Percentiles rank a stretch among this genome's conserved stretches.
These are phyloP conservation scores for Hyphodiscus hymeniophilus DNA, from an alignment of 495 filamentous ascomycete genomes.

Conservation along the genomic window DNA sequence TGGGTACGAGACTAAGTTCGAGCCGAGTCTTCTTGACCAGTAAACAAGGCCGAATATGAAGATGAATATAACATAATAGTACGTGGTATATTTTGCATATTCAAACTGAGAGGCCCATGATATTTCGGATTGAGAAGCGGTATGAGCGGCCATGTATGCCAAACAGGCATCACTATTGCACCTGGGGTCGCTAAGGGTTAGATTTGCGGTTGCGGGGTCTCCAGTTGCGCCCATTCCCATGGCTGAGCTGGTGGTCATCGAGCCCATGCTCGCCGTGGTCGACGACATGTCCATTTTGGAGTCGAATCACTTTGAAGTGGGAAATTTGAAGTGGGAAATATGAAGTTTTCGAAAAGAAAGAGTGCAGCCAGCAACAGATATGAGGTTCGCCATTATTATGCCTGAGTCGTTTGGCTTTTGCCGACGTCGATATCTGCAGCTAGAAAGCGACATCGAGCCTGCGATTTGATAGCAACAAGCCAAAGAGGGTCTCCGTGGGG, in stretches of 20 bases:
- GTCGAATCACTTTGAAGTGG: too few relatives aligned
- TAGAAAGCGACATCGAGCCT: too few relatives aligned
- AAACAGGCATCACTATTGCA: constrained; percentile 24
- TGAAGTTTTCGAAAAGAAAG: too few relatives aligned
- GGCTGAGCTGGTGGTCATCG: constrained; percentile 10
- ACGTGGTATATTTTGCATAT: constrained; percentile 29
- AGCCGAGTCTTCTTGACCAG: background rate
- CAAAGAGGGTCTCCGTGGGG: too few relatives aligned
- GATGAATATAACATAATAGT: constrained; percentile 26
- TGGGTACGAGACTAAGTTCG: background rate
- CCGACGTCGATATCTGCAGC: too few relatives aligned
- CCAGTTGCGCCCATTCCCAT: constrained; percentile 11
- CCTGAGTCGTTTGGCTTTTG: too few relatives aligned
- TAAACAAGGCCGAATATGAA: constrained; percentile 23
- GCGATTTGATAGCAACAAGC: too few relatives aligned
- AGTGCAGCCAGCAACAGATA: too few relatives aligned
- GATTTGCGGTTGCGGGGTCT: constrained; percentile 12
- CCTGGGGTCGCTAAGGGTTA: constrained; percentile 28
- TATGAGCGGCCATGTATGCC: constrained; percentile 27
- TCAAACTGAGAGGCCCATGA: constrained; percentile 25
- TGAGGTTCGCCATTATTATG: too few relatives aligned
- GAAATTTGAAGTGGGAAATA: too few relatives aligned
- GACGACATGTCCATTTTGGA: background rate
- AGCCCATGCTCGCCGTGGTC: constrained; percentile 6
- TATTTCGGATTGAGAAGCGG: constrained; percentile 25